Conservation (phyloP, 2,329 filamentous ascomycete species). For the Trichoderma arundinaceum region DNA sequence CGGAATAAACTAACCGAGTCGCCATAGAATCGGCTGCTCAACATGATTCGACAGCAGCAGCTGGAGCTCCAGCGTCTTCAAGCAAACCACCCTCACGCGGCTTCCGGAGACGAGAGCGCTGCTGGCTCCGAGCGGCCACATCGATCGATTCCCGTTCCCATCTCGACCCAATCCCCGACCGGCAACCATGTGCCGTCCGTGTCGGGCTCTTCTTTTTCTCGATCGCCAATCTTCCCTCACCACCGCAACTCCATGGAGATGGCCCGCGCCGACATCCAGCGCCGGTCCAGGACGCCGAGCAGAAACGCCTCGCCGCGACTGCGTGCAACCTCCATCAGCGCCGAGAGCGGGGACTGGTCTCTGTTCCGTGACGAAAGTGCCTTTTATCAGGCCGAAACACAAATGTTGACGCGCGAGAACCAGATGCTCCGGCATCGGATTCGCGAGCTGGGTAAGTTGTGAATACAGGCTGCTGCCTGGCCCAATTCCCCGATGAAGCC, state of each 20-base stretch:
- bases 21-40: conserved; percentile 74
- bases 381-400: conserved; percentile 83
- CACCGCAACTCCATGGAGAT: conserved; percentile 66
- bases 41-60: conserved; percentile 78
- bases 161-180: conserved; percentile 45
- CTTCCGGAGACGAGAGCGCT: conserved; percentile 58
- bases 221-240: conserved; percentile 56
- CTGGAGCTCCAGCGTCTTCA: conserved; percentile 69
- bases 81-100: conserved; percentile 48
- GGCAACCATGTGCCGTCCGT: conserved; percentile 36
- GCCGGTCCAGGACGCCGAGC: conserved; percentile 64
- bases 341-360: conserved; percentile 64
- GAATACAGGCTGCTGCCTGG: neutral
- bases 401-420: conserved; percentile 78
- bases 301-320: conserved; percentile 62
- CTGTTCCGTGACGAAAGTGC: conserved; percentile 75
- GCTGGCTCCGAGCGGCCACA: conserved; percentile 54
- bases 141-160: conserved; percentile 42
- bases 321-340: conserved; percentile 63
- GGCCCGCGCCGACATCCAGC: conserved; percentile 60
- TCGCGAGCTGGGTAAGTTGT: conserved; percentile 68
- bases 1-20: conserved; percentile 28
- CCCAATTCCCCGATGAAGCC: too few species aligned
- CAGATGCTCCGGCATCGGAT: conserved; percentile 81
- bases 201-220: conserved; percentile 54